Base-by-base conservation (phyloP, 768 basidiomycete genomes). In the Lenzites betulinus region DNA sequence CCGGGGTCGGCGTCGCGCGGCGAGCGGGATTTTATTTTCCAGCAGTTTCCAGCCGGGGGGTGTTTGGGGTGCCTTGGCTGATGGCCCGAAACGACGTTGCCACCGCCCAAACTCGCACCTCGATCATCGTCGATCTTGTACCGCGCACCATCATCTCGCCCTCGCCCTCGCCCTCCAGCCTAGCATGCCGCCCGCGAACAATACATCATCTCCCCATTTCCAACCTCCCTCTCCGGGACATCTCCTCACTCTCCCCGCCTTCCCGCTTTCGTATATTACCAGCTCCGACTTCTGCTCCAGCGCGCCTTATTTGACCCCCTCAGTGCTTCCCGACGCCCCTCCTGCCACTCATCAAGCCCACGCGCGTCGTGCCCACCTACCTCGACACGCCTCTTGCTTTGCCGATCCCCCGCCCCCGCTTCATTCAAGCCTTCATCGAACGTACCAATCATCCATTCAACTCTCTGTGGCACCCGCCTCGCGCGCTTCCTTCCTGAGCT, bases 151-250 rank as follows among this genome's bases (percentile, higher is more conserved):
- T 56, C 54, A 51, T 56, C 46, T 51, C 43, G 54, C 54, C 54
- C 30, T 33, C 30, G 54, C 54, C 54, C 30, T 33, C 30, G 11
- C 30, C 30, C 49, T 56, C 38, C 48, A 48, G 60, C 48, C 49
- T 47, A 54, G 33, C 50, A 54, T 54, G 61, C 61, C 61, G 51
- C 48, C 46, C 61, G 55, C 56, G 44, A 63, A 63, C 62, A 63
- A 63, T 63, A 63, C 62, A 63, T 63, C 58, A 63, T 63, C 62
- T 63, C 49, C 55, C 55, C 61, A 57, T 63, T 47, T 52, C 55
- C 61, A 57, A 58, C 43, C 51, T 55, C 20, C 62, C 61, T 33
- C 57, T 63, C 58, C 54, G 25, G 57, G 62, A 25, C 53, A 20
- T 46, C 62, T 58, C 56, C 53, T 30, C 7, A 42, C 28, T 42